Evolutionary conservation across 2,329 filamentous ascomycete species (phyloP), one percentile per base, ranked within the genome.

Genomic region (Colletotrichum godetiae): DNA sequence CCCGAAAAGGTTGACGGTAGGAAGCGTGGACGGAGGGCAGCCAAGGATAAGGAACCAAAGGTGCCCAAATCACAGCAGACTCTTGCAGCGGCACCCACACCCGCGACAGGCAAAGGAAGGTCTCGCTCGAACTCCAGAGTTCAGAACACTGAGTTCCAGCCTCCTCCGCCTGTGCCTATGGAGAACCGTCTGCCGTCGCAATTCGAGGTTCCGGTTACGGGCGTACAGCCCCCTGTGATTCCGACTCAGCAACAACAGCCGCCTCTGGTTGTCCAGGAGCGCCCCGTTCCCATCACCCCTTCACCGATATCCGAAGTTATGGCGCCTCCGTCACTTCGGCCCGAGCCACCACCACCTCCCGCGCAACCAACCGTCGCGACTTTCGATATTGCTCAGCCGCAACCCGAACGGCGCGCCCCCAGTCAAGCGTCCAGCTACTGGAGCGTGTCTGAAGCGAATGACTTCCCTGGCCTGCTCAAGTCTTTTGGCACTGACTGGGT

Each of bases 401-500:
- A 83, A 52, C 80, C 83, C 46, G 88, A 91, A 76, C 87, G 88
- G 56, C 89, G 88, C 72, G 81, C 83, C 11, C 86, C 86, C 27
- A 84, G 84, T 68, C 91, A 92, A 76, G 90, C 92, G 15, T 95
- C 93, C 1, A 96, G 94, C 81, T 97, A 97, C 81, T 97, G 94
- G 94, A 96, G 94, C 78, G 94, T 96, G 27, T 93, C 92, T 1
- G 94, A 97, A 82, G 88, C 92, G 67, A 92, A 88, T 59, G 94
- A 95, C 78, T 97, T 97, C 81, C 91, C 92, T 46, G 89, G 88
- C 68, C 87, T 95, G 71, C 86, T 97, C 59, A 88, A 87, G 63
- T 89, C 94, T 67, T 96, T 95, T 83, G 94, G 94, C 71, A 94
- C 92, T 19, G 93, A 97, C 80, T 97, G 93, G 90, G 85, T 86